phyloP scores from a whole-genome alignment of 2,329 filamentous ascomycete species.

The Sporothrix pseudoabietina region DNA sequence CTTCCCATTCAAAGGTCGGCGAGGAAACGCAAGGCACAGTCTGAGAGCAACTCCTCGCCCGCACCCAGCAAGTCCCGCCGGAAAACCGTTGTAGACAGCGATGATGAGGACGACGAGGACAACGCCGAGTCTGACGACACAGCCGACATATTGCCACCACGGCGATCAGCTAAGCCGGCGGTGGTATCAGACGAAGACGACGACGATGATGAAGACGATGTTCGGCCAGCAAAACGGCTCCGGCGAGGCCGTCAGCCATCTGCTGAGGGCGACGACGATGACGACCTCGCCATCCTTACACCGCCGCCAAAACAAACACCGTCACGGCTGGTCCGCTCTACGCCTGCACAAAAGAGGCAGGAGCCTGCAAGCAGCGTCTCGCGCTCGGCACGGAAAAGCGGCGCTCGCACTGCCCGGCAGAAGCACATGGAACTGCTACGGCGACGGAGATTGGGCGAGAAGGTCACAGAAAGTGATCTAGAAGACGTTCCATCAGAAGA shows the following conservation, averaged over 20 bases:
- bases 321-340: slow-evolving; percentile 15
- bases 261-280: not conserved
- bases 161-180: not conserved
- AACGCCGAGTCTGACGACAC: not conserved
- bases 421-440: slow-evolving; percentile 40
- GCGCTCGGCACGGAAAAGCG: slow-evolving; percentile 27
- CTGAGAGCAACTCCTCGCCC: not conserved
- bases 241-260: not conserved
- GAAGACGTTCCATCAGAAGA: slow-evolving; percentile 19
- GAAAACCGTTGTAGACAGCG: not conserved
- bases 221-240: slow-evolving; percentile 30
- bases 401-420: slow-evolving; percentile 36
- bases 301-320: slow-evolving; percentile 9
- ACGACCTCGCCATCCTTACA: not conserved
- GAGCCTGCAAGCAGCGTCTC: not conserved
- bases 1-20: not conserved
- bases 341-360: not conserved
- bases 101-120: not conserved
- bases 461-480: slow-evolving; percentile 36
- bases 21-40: not conserved
- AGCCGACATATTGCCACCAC: not conserved
- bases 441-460: slow-evolving; percentile 39
- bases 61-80: not conserved
- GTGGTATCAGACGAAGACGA: not conserved
- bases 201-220: slow-evolving; percentile 23